Evolutionary conservation across 208 protist species (phyloP), one percentile per base, ranked within the genome.

Genomic region (Crithidia sp.): DNA sequence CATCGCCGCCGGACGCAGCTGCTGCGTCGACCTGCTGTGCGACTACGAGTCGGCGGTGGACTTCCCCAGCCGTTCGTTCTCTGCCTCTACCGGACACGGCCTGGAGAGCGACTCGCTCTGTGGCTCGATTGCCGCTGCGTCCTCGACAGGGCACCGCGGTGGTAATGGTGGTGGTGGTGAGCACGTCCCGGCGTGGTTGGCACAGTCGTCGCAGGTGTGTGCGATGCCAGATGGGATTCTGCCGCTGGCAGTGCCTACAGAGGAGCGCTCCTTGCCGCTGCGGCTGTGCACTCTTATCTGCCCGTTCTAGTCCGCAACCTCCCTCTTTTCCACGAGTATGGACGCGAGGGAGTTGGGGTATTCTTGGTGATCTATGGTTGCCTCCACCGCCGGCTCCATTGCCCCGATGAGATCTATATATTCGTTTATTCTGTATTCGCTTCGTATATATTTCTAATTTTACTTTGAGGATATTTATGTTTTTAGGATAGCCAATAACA

Each of bases 21-120:
- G 84, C 77, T 84, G 88, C 70, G 86, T 89, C 4, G 89, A 95
- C 64, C 91, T 93, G 43, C 39, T 95, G 10, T 92, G 83, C 75
- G 83, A 91, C 74, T 95, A 91, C 73, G 81, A 87, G 79, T 66
- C 73, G 6, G 69, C 54, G 19, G 53, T 76, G 7, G 70, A 77
- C 57, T 45, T 53, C 59, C 60, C 54, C 39, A 44, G 61, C 47
- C 55, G 13, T 55, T 61, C 66, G 41, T 43, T 68, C 28, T 9
- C 71, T 4, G 17, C 2, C 40, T 44, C 55, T 0, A 2, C 17
- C 4, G 7, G 0, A 47, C 37, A 50, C 49, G 43, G 50, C 40
- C 3, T 45, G 16, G 54, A 40, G 10, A 55, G 39, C 4, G 61
- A 56, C 19, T 53, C n/a, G 14, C 50, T 73, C 63, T 49, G 76